Percentiles rank a stretch among this genome's conserved stretches.
Evolutionary conservation across 768 basidiomycete species (phyloP).

Genomic region (Paxillus rubicundulus): DNA sequence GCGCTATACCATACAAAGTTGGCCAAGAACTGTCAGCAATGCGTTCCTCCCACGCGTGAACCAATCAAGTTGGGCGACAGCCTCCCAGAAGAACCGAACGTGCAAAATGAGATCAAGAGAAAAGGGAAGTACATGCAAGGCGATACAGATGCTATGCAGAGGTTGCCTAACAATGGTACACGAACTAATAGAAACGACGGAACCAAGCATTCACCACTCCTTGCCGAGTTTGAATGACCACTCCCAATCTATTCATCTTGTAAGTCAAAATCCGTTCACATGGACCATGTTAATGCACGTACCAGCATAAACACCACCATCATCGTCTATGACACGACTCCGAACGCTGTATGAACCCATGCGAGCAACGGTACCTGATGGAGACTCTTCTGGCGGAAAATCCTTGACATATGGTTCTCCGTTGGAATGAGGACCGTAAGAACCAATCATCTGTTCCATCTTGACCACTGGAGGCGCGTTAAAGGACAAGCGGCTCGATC

Average conservation of each 20-base stretch:
- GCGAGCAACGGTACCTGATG: constrained; percentile 83
- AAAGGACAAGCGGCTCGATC: not conserved
- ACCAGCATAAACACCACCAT: constrained; percentile 78
- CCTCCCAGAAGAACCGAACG: constrained; percentile 11
- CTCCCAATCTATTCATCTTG: constrained; percentile 29
- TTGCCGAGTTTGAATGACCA: constrained; percentile 92
- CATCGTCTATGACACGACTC: constrained; percentile 87
- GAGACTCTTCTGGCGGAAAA: constrained; percentile 70
- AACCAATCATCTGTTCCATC: constrained; percentile 91
- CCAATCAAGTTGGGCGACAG: constrained; percentile 6
- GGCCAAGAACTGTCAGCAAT: not conserved
- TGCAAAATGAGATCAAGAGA: constrained; percentile 14
- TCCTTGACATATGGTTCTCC: constrained; percentile 70
- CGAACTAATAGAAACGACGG: constrained; percentile 13
- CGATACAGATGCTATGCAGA: constrained; percentile 26
- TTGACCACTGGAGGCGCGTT: constrained; percentile 67
- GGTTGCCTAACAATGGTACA: constrained; percentile 27
- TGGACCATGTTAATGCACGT: constrained; percentile 23
- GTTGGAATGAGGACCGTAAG: constrained; percentile 74
- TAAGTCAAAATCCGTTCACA: constrained; percentile 9
- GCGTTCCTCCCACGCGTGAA: not conserved
- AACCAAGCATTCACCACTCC: constrained; percentile 64
- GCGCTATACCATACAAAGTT: not conserved
- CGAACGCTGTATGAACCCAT: constrained; percentile 73
- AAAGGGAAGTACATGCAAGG: constrained; percentile 27